Percentiles rank a stretch among this genome's conserved stretches.
Evolutionary conservation across 805 yeast species (phyloP).

Genomic region (Teunomyces tritomae): DNA sequence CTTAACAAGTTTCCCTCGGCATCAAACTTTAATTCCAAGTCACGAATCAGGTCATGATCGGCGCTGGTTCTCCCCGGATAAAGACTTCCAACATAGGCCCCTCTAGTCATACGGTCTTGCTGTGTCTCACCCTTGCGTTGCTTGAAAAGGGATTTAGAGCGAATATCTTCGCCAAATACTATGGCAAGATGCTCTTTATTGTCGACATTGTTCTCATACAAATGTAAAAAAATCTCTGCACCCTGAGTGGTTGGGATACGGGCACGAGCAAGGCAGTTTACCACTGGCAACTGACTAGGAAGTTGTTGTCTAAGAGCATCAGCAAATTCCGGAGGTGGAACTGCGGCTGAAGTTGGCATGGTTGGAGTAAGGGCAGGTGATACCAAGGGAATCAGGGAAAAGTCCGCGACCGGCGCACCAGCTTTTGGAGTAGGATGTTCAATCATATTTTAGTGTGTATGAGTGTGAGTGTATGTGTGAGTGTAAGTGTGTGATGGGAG

Average conservation of each 20-base stretch:
- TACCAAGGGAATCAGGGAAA: slow-evolving; percentile 12
- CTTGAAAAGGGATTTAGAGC: slow-evolving; percentile 70
- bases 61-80: slow-evolving; percentile 82
- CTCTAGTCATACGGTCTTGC: slow-evolving; percentile 95
- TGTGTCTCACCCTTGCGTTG: slow-evolving; percentile 71
- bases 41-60: slow-evolving; percentile 47
- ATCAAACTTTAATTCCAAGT: slow-evolving; percentile 30
- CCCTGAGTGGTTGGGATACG: slow-evolving; percentile 95
- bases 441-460: neutral
- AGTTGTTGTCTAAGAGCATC: slow-evolving; percentile 36
- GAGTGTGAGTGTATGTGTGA: neutral
- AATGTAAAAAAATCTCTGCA: slow-evolving; percentile 87
- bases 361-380: slow-evolving; percentile 12
- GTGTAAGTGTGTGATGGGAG: neutral
- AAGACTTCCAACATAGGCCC: slow-evolving; percentile 89
- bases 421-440: neutral
- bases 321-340: slow-evolving; percentile 8
- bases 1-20: slow-evolving; percentile 27
- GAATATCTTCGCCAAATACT: slow-evolving; percentile 89
- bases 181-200: slow-evolving; percentile 94
- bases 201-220: slow-evolving; percentile 83
- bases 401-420: slow-evolving; percentile 3
- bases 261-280: slow-evolving; percentile 88
- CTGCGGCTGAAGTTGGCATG: neutral
- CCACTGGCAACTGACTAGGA: slow-evolving; percentile 64